phyloP scores from a whole-genome alignment of 2,329 filamentous ascomycete genomes.

The Myriosclerotinia duriaeana region DNA sequence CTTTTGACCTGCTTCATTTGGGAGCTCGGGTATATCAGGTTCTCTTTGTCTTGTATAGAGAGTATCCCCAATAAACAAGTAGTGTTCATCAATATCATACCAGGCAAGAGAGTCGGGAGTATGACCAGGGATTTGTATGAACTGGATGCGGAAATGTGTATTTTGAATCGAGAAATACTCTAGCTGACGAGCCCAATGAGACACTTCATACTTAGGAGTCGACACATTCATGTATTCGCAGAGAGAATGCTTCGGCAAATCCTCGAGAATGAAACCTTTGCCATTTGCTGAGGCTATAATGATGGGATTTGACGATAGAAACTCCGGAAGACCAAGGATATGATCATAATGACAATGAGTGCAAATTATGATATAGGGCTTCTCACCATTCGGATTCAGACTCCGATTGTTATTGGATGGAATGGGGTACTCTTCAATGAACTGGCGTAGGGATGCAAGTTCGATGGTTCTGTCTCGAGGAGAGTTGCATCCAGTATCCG shows the following conservation, averaged over 20 bases:
- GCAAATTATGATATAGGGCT: slow-evolving; percentile 46
- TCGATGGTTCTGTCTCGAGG: slow-evolving; percentile 37
- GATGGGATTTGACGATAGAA: slow-evolving; percentile 29
- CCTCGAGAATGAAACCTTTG: slow-evolving; percentile 44
- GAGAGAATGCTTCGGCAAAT: slow-evolving; percentile 45
- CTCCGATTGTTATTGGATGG: slow-evolving; percentile 40
- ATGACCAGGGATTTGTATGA: slow-evolving; percentile 47
- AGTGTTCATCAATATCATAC: slow-evolving; percentile 41
- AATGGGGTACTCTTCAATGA: slow-evolving; percentile 46
- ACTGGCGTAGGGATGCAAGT: slow-evolving; percentile 43
- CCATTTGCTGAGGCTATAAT: slow-evolving; percentile 43
- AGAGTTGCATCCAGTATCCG: slow-evolving; percentile 49
- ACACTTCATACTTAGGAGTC: slow-evolving; percentile 45
- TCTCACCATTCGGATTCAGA: slow-evolving; percentile 43
- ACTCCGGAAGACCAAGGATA: slow-evolving; percentile 39
- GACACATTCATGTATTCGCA: slow-evolving; percentile 43
- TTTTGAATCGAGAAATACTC: slow-evolving; percentile 37
- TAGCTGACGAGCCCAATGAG: slow-evolving; percentile 45
- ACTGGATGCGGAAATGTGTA: slow-evolving; percentile 42
- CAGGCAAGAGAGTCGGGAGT: slow-evolving; percentile 15
- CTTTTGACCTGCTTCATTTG: slow-evolving; percentile 26
- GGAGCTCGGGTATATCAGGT: slow-evolving; percentile 39
- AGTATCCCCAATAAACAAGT: slow-evolving; percentile 49
- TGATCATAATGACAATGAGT: slow-evolving; percentile 51
- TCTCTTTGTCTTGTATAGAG: slow-evolving; percentile 43